Conservation (phyloP, 441 rosid genomes). For the Euphorbia corollata region DNA sequence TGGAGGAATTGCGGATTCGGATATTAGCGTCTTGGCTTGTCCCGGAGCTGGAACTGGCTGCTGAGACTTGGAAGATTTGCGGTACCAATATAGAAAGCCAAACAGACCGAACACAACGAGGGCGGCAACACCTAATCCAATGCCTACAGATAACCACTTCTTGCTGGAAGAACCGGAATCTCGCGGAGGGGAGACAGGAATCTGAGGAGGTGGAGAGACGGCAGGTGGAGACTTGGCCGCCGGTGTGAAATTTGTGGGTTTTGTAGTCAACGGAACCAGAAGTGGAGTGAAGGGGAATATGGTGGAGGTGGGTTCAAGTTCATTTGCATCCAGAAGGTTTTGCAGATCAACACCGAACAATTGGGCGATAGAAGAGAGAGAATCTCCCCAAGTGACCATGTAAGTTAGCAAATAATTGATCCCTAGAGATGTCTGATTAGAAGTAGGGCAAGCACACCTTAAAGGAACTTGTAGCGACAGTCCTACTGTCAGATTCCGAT, state of each 20-base stretch:
- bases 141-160: conserved; percentile 52
- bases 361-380: conserved; percentile 36
- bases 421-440: conserved; percentile 43
- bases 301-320: conserved; percentile 2
- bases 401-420: conserved; percentile 51
- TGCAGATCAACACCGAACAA: conserved; percentile 30
- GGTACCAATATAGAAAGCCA: conserved; percentile 31
- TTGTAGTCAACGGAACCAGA: conserved; percentile 50
- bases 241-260: conserved; percentile 32
- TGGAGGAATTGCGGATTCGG: conserved; percentile 37
- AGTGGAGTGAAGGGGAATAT: conserved; percentile 62
- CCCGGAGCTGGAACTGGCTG: conserved; percentile 1
- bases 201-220: conserved; percentile 23
- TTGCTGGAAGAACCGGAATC: conserved; percentile 26
- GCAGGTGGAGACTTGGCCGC: conserved; percentile 27
- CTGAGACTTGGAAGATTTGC: conserved; percentile 14
- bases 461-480: conserved; percentile 45
- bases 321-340: conserved; percentile 22
- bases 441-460: conserved; percentile 77
- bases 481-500: conserved; percentile 21
- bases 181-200: conserved; percentile 15
- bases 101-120: conserved; percentile 26
- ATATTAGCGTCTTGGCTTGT: conserved; percentile 23
- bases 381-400: conserved; percentile 36
- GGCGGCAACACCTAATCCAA: conserved; percentile 43